Conservation (phyloP, 1,139 yeast species). For the Pichia sp. region DNA sequence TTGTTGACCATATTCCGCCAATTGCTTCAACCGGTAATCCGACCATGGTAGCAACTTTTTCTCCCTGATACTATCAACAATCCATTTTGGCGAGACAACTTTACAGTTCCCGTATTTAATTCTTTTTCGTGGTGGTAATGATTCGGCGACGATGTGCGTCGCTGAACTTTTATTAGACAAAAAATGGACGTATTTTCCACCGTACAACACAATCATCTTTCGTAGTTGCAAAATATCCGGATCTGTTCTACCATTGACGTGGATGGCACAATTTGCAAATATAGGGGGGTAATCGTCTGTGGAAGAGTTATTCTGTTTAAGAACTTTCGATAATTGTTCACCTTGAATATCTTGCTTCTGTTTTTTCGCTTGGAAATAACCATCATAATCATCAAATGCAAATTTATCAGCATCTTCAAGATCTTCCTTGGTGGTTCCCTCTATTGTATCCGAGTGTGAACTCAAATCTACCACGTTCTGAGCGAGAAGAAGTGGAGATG, state of each 20-base stretch:
- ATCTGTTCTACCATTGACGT: slow-evolving; percentile 79
- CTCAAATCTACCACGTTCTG: slow-evolving; percentile 1
- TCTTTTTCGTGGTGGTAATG: slow-evolving; percentile 69
- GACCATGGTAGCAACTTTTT: slow-evolving; percentile 58
- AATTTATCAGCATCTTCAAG: neutral
- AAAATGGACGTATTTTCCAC: slow-evolving; percentile 71
- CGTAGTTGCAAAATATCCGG: slow-evolving; percentile 74
- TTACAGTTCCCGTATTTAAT: slow-evolving; percentile 57
- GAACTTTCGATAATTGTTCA: slow-evolving; percentile 43
- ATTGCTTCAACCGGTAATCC: slow-evolving; percentile 41
- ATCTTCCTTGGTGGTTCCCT: neutral
- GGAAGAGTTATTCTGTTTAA: slow-evolving; percentile 28
- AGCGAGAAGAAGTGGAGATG: slow-evolving; percentile 10
- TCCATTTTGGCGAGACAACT: slow-evolving; percentile 83
- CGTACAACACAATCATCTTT: slow-evolving; percentile 62
- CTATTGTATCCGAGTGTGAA: neutral
- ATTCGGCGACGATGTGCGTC: slow-evolving; percentile 79
- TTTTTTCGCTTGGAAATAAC: slow-evolving; percentile 63
- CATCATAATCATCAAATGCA: slow-evolving; percentile 57
- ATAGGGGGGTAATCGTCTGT: slow-evolving; percentile 30
- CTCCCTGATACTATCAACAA: slow-evolving; percentile 51
- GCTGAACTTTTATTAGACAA: slow-evolving; percentile 63
- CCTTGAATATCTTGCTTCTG: slow-evolving; percentile 66
- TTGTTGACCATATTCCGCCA: slow-evolving; percentile 14
- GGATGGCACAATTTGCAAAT: slow-evolving; percentile 57